These are phyloP conservation scores for Venturia oleaginea DNA, from an alignment of 2,329 filamentous ascomycete species.

Conservation along the genomic window DNA sequence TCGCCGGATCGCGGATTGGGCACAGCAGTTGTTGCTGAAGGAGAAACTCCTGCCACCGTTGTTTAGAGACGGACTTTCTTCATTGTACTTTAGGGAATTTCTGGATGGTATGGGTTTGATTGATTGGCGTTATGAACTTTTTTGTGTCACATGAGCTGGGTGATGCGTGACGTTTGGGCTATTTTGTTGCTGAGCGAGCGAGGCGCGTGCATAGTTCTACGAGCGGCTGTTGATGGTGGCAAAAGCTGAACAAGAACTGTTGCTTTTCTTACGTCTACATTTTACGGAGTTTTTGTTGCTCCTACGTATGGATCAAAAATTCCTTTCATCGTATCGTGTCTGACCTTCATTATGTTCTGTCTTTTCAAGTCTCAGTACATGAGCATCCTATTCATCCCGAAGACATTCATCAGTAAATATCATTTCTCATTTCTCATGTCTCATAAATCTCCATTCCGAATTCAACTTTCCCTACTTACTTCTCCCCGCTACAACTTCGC, in stretches of 20 bases:
- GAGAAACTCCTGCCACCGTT: slow-evolving; percentile 63
- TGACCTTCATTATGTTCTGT: neutral
- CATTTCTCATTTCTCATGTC: too few species aligned
- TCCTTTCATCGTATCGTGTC: neutral
- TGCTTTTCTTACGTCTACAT: neutral
- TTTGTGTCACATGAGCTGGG: neutral
- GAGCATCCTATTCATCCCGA: too few species aligned
- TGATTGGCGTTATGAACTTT: neutral
- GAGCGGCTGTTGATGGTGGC: neutral
- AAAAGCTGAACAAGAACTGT: neutral
- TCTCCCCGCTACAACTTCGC: slow-evolving; percentile 8
- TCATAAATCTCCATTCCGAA: too few species aligned
- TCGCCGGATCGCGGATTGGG: slow-evolving; percentile 82
- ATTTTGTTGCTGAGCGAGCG: neutral
- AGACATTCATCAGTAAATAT: too few species aligned
- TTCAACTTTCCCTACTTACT: too few species aligned
- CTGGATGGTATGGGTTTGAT: neutral
- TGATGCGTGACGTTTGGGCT: neutral
- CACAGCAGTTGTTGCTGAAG: slow-evolving; percentile 77
- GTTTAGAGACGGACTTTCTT: slow-evolving; percentile 23
- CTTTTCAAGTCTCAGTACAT: too few species aligned
- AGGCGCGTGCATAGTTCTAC: neutral
- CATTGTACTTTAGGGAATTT: neutral
- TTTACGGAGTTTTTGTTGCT: neutral
- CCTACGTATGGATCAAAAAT: neutral